Percentiles rank a stretch among this genome's conserved stretches.
These are phyloP conservation scores for Suillus plorans DNA, from an alignment of 768 basidiomycete genomes.

Conservation along the genomic window DNA sequence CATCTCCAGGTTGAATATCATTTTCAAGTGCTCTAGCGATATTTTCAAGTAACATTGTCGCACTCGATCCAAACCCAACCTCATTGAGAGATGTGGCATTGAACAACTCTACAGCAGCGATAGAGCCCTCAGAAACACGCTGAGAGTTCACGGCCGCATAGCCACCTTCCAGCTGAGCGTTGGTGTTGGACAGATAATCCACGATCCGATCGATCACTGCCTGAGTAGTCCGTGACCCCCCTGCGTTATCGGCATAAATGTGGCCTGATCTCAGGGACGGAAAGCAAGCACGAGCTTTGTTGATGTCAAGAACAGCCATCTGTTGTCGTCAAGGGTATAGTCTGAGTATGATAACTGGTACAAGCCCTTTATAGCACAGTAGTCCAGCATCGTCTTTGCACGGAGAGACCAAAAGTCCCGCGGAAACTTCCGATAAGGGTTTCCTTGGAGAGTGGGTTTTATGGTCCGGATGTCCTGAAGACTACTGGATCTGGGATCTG, in stretches of 20 bases:
- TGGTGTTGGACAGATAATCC: conserved; percentile 70
- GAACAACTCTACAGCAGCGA: conserved; percentile 57
- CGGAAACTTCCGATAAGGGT: background rate
- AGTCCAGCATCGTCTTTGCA: background rate
- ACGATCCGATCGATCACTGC: conserved; percentile 56
- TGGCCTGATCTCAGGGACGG: conserved; percentile 59
- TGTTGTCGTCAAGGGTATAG: background rate
- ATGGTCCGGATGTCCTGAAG: background rate
- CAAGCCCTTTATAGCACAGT: background rate
- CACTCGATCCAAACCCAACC: conserved; percentile 64
- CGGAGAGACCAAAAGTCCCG: background rate
- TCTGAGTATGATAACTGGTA: background rate
- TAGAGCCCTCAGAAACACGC: conserved; percentile 49
- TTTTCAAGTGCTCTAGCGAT: conserved; percentile 59
- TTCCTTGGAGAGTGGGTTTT: background rate
- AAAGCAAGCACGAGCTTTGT: conserved; percentile 58
- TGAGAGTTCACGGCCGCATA: conserved; percentile 61
- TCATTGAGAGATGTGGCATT: conserved; percentile 61
- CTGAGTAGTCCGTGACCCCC: conserved; percentile 64
- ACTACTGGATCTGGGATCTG: background rate
- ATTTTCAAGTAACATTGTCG: conserved; percentile 70
- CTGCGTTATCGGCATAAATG: conserved; percentile 76
- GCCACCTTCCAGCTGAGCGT: conserved; percentile 70
- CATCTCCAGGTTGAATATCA: conserved; percentile 58
- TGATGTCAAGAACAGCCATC: conserved; percentile 42